Evolutionary conservation across 225 moss, liverwort and hornwort genomes (phyloP), one percentile per base, ranked within the genome.

Genomic region (Anthoceros angustus): DNA sequence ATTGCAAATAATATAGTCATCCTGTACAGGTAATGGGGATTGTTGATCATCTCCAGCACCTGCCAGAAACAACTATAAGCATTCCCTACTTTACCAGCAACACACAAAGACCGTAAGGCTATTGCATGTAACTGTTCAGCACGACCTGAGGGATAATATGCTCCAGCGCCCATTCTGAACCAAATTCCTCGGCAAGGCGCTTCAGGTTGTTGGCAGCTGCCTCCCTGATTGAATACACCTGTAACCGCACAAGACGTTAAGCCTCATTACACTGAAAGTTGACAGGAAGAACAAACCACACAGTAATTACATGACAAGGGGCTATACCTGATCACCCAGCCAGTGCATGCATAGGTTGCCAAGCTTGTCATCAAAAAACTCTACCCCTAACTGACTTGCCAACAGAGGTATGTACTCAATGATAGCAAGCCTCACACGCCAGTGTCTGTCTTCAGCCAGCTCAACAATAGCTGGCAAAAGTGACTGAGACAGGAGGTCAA

Each of bases 1-100:
- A 95, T 90, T n/a, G 94, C 85, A 68, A 87, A 84, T 42, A 95
- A 85, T 39, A 95, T 90, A 49, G 94, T 95, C 94, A 95, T 95
- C 14, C 94, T 90, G 65, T 95, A 95, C 70, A 95, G 80, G 72
- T 95, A 95, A 71, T 95, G 90, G 26, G 88, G 83, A 70, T 95
- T 95, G 74, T 88, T 88, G 65, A 95, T 91, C 86, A 90, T 95
- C 68, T 91, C 94, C 70, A 95, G 81, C 45, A 95, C 94, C 89
- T 89, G 82, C 74, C 25, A 66, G n/a, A 18, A 24, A 77, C 9
- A 21, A 15, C 20, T 1, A 18, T 39, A 23, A 69, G 24, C 2
- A 16, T 0, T 5, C 21, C 16, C 16, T 14, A 18, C 25, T 67
- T 42, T 25, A 16, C 14, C 67, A 4, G 15, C 67, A 16, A 63